A percentile compares a stretch with the other conserved stretches of the same genome.
These are phyloP conservation scores for Wickerhamomyces canadensis DNA, from an alignment of 805 yeast genomes.

Conservation along the genomic window DNA sequence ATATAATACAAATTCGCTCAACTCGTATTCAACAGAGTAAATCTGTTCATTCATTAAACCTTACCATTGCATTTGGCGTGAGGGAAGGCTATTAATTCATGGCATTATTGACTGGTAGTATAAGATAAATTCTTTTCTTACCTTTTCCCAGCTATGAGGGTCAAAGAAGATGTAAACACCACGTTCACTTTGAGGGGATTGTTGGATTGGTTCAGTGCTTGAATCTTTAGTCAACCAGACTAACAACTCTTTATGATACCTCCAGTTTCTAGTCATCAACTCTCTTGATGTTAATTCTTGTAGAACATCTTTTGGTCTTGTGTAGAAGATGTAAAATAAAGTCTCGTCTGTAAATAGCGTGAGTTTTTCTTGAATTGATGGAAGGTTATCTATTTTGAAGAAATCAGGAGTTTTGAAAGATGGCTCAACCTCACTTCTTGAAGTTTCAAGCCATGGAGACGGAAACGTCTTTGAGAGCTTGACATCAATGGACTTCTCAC, in stretches of 20 bases:
- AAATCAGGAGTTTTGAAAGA: conserved; percentile 56
- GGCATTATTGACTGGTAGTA: conserved; percentile 60
- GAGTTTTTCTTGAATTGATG: conserved; percentile 36
- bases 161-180: conserved; percentile 94
- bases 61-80: no score
- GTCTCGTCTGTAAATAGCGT: conserved; percentile 82
- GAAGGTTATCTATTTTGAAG: conserved; percentile 17
- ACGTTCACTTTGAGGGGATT: conserved; percentile 80
- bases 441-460: conserved; percentile 94
- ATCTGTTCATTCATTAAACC: no score
- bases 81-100: no score
- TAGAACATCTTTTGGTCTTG: conserved; percentile 85
- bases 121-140: conserved; percentile 63
- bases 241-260: conserved; percentile 91
- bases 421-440: conserved; percentile 88
- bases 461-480: conserved; percentile 62
- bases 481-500: conserved; percentile 28
- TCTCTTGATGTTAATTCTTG: conserved; percentile 95
- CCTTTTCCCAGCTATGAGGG: conserved; percentile 93
- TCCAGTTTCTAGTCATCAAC: conserved; percentile 89
- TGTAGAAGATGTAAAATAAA: conserved; percentile 85
- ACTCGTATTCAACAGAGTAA: no score
- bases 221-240: conserved; percentile 97
- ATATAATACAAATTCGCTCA: no score
- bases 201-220: conserved; percentile 76